These are phyloP conservation scores for Nepenthes gracilis DNA, from an alignment of 148 eudicot genomes.

Conservation along the genomic window DNA sequence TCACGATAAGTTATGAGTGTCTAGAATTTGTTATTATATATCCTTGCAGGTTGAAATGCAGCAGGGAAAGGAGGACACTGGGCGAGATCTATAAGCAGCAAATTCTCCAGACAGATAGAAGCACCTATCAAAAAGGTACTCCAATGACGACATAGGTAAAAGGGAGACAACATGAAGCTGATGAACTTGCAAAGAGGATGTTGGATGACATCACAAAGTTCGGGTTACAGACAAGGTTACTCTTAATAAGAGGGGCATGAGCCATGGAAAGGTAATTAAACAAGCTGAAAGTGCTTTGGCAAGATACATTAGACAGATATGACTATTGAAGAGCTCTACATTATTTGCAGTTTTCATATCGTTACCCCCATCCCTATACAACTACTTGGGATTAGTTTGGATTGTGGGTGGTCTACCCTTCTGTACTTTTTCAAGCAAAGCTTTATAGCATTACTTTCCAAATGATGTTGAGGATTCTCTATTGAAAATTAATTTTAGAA, in stretches of 20 bases:
- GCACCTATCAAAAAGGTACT: not conserved
- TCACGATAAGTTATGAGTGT: not conserved
- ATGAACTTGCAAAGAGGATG: constrained; percentile 77
- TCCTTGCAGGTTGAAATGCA: constrained; percentile 1
- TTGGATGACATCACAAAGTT: constrained; percentile 41
- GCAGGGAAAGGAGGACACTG: constrained; percentile 4
- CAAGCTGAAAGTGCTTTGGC: constrained; percentile 43
- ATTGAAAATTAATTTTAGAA: too few species aligned
- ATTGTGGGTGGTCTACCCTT: too few species aligned
- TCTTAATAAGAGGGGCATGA: constrained; percentile 12
- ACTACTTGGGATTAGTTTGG: too few species aligned
- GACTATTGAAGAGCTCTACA: not conserved
- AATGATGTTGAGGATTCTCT: too few species aligned
- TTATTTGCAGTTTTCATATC: too few species aligned
- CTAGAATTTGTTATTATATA: not conserved
- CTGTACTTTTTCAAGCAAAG: too few species aligned
- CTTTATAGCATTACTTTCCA: too few species aligned
- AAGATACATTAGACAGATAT: constrained; percentile 75
- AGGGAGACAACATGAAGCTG: constrained; percentile 63
- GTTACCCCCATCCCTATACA: too few species aligned
- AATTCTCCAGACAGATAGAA: not conserved
- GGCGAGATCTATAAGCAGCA: constrained; percentile 6
- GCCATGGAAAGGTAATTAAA: constrained; percentile 20
- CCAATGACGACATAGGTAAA: not conserved
- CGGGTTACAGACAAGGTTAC: constrained; percentile 29